phyloP scores from a whole-genome alignment of 2,329 filamentous ascomycete genomes.

The Cladorrhinum sp. region DNA sequence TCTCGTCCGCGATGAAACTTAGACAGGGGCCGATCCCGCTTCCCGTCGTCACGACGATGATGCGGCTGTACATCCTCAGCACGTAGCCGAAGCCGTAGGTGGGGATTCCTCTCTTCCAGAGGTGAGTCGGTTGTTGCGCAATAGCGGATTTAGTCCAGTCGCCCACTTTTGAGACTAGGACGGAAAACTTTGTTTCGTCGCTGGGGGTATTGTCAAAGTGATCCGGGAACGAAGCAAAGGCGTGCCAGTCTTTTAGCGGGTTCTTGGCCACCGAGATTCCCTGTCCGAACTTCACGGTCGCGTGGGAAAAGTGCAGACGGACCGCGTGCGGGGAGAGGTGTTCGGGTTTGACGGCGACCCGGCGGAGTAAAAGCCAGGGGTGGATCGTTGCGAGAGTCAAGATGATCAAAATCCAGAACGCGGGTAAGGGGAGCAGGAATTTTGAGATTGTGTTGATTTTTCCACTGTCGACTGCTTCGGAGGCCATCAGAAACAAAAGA shows the following conservation, averaged over 20 bases:
- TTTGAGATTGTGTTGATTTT: constrained; percentile 21
- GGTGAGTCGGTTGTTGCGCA: constrained; percentile 47
- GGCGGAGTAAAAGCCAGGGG: constrained; percentile 62
- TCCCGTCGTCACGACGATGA: constrained; percentile 61
- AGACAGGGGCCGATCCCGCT: constrained; percentile 63
- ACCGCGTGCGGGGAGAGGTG: constrained; percentile 61
- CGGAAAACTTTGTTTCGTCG: constrained; percentile 47
- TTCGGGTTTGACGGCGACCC: constrained; percentile 53
- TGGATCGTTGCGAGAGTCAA: constrained; percentile 56
- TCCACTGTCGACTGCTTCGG: no score
- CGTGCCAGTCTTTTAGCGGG: constrained; percentile 59
- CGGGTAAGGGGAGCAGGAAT: constrained; percentile 40
- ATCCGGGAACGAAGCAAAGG: constrained; percentile 59
- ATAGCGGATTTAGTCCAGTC: constrained; percentile 63
- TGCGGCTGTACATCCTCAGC: constrained; percentile 52
- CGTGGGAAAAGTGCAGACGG: constrained; percentile 56
- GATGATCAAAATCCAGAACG: constrained; percentile 56
- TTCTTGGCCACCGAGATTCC: constrained; percentile 51
- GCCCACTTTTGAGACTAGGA: constrained; percentile 60
- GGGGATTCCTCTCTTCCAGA: constrained; percentile 61
- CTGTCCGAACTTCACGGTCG: constrained; percentile 45
- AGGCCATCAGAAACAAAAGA: constrained; percentile 33
- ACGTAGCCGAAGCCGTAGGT: constrained; percentile 57
- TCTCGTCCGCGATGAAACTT: constrained; percentile 48
- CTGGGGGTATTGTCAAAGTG: no score